Evolutionary conservation across 805 yeast species (phyloP).

Genomic region (Wickerhamomyces chaumierensis): DNA sequence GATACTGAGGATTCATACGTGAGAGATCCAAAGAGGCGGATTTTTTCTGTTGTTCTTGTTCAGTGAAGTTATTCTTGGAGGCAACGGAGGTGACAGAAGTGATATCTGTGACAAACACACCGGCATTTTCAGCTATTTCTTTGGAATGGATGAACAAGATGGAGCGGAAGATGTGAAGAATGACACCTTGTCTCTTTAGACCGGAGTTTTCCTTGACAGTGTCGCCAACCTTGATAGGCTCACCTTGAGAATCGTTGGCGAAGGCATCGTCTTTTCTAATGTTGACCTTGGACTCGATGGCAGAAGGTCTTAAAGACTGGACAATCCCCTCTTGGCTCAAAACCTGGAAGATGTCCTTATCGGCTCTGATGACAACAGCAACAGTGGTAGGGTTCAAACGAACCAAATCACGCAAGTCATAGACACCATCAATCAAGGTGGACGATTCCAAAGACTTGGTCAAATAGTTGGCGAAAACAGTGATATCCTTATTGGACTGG

Average conservation of each 20-base stretch:
- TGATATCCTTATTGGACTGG: constrained; percentile 76
- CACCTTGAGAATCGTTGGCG: constrained; percentile 79
- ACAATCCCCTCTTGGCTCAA: constrained; percentile 75
- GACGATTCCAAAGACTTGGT: constrained; percentile 87
- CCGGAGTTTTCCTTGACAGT: constrained; percentile 79
- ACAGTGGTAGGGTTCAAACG: constrained; percentile 77
- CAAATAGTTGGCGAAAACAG: constrained; percentile 86
- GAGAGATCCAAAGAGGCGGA: constrained; percentile 51
- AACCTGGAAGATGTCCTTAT: constrained; percentile 74
- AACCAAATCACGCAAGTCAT: constrained; percentile 81
- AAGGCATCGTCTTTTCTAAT: constrained; percentile 56
- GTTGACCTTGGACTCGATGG: constrained; percentile 73
- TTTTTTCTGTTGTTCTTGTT: constrained; percentile 21
- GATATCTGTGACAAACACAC: constrained; percentile 77
- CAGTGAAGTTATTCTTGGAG: constrained; percentile 61
- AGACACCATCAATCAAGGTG: constrained; percentile 62
- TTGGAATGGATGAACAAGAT: constrained; percentile 72
- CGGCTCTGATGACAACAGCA: constrained; percentile 85
- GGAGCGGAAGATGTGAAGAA: constrained; percentile 77
- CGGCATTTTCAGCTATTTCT: constrained; percentile 72
- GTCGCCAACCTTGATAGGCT: constrained; percentile 82
- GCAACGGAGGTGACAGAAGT: constrained; percentile 73
- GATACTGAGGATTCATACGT: constrained; percentile 76
- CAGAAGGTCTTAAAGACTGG: constrained; percentile 59
- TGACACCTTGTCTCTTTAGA: constrained; percentile 80